A percentile compares a stretch with the other conserved stretches of the same genome.
Evolutionary conservation across 1,284 basidiomycete species (phyloP).

Genomic region (Moniliella sp.): DNA sequence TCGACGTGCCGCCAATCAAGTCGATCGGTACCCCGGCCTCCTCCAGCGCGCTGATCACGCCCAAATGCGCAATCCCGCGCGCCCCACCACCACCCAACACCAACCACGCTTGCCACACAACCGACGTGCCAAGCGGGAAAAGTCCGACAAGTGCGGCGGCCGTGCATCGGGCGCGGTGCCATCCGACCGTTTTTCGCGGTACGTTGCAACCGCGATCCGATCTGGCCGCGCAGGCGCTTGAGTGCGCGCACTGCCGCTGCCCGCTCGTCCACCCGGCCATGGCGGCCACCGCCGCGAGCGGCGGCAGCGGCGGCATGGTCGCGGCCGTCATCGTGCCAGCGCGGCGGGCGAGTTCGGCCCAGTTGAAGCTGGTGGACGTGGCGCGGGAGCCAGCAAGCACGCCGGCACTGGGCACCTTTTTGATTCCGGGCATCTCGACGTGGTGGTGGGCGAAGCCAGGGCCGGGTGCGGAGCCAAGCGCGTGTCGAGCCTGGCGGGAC

Average conservation of each 20-base stretch:
- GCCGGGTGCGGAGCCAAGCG: conserved; percentile 84
- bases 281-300: not conserved
- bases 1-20: conserved; percentile 58
- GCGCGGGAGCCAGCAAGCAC: too few relatives aligned
- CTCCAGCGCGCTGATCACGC: conserved; percentile 68
- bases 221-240: not conserved
- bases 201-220: conserved; percentile 40
- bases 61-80: conserved; percentile 76
- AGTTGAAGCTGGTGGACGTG: too few relatives aligned
- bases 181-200: conserved; percentile 5
- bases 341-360: too few relatives aligned
- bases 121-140: conserved; percentile 68
- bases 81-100: conserved; percentile 90
- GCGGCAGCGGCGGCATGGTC: conserved; percentile 42
- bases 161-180: conserved; percentile 37
- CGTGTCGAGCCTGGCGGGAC: conserved; percentile 77
- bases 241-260: conserved; percentile 27
- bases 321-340: too few relatives aligned
- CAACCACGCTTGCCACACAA: conserved; percentile 73
- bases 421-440: conserved; percentile 54
- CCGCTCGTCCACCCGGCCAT: conserved; percentile 47
- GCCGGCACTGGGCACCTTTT: too few relatives aligned
- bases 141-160: conserved; percentile 66
- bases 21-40: conserved; percentile 84
- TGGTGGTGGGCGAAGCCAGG: conserved; percentile 86